These are phyloP conservation scores for Penicillium antarcticum DNA, from an alignment of 495 filamentous ascomycete species.

Conservation along the genomic window DNA sequence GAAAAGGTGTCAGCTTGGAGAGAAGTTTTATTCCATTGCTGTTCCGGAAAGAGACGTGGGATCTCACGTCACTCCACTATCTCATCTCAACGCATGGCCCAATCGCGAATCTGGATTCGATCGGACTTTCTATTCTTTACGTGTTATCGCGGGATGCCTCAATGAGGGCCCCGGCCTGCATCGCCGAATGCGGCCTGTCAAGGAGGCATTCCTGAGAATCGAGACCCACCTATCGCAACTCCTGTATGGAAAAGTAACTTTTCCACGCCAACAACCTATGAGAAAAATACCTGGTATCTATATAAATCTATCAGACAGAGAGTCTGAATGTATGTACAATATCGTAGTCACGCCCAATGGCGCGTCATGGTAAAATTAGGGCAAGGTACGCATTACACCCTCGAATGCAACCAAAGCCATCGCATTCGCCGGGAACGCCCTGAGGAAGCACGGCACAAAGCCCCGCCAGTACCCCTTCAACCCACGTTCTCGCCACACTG, in stretches of 20 bases:
- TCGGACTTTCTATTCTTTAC: background rate
- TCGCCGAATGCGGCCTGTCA: slow-evolving; percentile 18
- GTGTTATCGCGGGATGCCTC: slow-evolving; percentile 11
- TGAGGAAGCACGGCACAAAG: slow-evolving; percentile 86
- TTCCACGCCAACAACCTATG: background rate
- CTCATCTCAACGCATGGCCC: background rate
- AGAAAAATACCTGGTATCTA: too few species aligned
- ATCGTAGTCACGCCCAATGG: too few species aligned
- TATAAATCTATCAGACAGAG: too few species aligned
- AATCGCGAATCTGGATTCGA: background rate
- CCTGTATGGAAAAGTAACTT: background rate
- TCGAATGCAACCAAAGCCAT: slow-evolving; percentile 93
- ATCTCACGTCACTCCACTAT: slow-evolving; percentile 2
- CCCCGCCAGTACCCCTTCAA: slow-evolving; percentile 85
- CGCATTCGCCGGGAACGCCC: slow-evolving; percentile 96
- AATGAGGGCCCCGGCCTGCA: slow-evolving; percentile 10
- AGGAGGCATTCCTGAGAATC: slow-evolving; percentile 14
- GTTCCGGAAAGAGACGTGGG: slow-evolving; percentile 13
- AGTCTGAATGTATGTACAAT: slow-evolving; percentile 1
- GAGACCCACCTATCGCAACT: background rate
- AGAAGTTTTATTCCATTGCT: background rate
- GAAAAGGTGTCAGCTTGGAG: background rate
- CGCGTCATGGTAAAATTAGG: slow-evolving; percentile 23
- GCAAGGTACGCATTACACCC: slow-evolving; percentile 79
- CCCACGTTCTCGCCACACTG: slow-evolving; percentile 73